phyloP scores from a whole-genome alignment of 257 asterid genomes.

The Lycium barbarum region DNA sequence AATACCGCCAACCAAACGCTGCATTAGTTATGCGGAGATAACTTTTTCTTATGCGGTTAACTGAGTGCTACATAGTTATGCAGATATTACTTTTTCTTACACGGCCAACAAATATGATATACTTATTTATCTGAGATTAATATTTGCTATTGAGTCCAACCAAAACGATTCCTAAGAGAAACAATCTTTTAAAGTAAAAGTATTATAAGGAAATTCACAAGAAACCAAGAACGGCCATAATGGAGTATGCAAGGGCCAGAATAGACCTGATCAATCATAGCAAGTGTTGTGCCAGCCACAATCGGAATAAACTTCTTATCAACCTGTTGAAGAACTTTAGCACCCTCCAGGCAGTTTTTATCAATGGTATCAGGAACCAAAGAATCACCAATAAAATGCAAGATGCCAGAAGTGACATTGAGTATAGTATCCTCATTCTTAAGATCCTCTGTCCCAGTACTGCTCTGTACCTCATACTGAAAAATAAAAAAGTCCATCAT shows the following conservation, averaged over 20 bases:
- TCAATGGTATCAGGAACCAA: slow-evolving; percentile 79
- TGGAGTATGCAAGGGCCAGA: neutral
- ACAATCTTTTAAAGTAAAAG: slow-evolving; percentile 22
- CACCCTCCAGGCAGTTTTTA: slow-evolving; percentile 71
- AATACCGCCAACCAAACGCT: neutral
- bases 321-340: slow-evolving; percentile 88
- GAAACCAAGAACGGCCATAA: neutral
- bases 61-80: neutral
- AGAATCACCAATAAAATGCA: slow-evolving; percentile 65
- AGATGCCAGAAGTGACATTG: slow-evolving; percentile 67
- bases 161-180: neutral
- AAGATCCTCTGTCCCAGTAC: slow-evolving; percentile 36
- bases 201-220: neutral
- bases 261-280: slow-evolving; percentile 87
- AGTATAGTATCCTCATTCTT: slow-evolving; percentile 63
- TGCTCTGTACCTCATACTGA: slow-evolving; percentile 50
- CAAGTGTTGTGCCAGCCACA: slow-evolving; percentile 77
- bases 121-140: neutral
- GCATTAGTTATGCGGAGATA: neutral
- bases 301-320: slow-evolving; percentile 95
- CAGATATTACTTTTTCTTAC: neutral
- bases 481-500: slow-evolving; percentile 32
- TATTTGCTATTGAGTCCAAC: neutral
- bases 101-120: neutral
- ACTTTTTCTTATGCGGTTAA: neutral